Conservation (phyloP, 2,329 filamentous ascomycete species). For the Rosellinia necatrix region DNA sequence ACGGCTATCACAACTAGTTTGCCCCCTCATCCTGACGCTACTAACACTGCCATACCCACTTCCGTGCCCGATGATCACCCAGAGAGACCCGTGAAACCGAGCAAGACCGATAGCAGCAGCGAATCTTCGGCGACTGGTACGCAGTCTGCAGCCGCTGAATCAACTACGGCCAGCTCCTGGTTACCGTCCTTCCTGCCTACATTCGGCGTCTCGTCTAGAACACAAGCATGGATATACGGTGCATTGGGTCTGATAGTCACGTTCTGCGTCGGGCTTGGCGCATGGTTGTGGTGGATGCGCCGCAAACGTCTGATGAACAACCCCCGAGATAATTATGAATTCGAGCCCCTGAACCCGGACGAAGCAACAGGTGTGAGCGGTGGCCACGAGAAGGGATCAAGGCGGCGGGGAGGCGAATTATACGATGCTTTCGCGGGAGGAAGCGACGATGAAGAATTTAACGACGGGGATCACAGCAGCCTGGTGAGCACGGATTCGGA, state of each 20-base stretch:
- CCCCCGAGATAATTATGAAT: slow-evolving; percentile 85
- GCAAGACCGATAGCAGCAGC: slow-evolving; percentile 39
- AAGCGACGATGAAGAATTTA: slow-evolving; percentile 70
- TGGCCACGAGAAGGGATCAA: slow-evolving; percentile 48
- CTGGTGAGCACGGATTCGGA: slow-evolving; percentile 46
- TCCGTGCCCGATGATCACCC: slow-evolving; percentile 65
- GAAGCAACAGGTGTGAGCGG: slow-evolving; percentile 64
- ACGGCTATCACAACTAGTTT: slow-evolving; percentile 68
- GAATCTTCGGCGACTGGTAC: slow-evolving; percentile 34
- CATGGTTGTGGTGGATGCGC: slow-evolving; percentile 80
- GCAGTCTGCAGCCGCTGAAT: slow-evolving; percentile 38
- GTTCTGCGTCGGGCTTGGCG: slow-evolving; percentile 81
- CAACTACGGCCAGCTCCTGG: slow-evolving; percentile 61
- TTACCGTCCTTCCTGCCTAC: slow-evolving; percentile 88
- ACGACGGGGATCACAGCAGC: slow-evolving; percentile 47
- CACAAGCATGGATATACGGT: slow-evolving; percentile 92
- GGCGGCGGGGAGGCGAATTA: slow-evolving; percentile 78
- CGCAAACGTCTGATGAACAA: slow-evolving; percentile 76
- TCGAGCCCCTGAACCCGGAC: slow-evolving; percentile 86
- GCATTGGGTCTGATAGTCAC: slow-evolving; percentile 80
- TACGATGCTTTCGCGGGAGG: slow-evolving; percentile 98
- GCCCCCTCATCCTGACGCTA: slow-evolving; percentile 47
- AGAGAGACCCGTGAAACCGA: slow-evolving; percentile 62
- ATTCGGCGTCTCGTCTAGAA: slow-evolving; percentile 84
- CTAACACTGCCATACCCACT: slow-evolving; percentile 49